Base-by-base conservation (phyloP, 768 basidiomycete genomes). In the Boletus barrowsii region DNA sequence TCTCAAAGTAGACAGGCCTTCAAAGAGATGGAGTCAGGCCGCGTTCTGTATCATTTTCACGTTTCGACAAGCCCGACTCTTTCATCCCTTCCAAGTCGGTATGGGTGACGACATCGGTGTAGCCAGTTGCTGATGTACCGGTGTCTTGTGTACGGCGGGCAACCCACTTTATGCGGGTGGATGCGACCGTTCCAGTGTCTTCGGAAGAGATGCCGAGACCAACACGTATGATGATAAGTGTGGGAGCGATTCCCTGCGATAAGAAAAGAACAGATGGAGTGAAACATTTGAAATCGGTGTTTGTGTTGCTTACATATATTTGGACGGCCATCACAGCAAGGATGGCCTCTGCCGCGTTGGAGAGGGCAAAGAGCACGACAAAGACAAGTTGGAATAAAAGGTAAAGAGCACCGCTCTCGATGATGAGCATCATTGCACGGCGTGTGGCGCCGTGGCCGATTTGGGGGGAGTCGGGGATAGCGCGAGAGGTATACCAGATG, bases 321-420 rank as follows among this genome's bases (percentile, higher is more conserved):
- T 78, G 76, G 20, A 69, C 66, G 22, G 75, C 69, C 33, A 75
- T 65, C 24, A 69, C 69, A n/a, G 58, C 73, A 15, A 72, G 54
- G 42, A 78, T 65, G 7, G 58, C 72, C 49, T 71, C 64, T n/a
- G 77, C 73, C 8, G 70, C 64, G 49, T 67, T 64, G 26, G 56
- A 30, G 14, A 68, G 51, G 20, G 76, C 68, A 46, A 76, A 69
- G 29, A 76, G 66, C 15, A 73, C 55, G 44, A 75, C 72, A n/a
- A 76, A 74, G n/a, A 74, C 39, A 39, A 78, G 53, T 44, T 78
- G 76, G 42, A 65, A 66, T 20, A 64, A 44, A n/a, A 77, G 66
- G 61, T 75, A 77, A 39, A 77, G 66, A 24, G 63, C 59, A 3
- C 76, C 76, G 29, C 74, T 73, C 60, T 77, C 76, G 50, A 77